Percentiles rank a stretch among this genome's conserved stretches.
Evolutionary conservation across 306 rosid genomes (phyloP).

Genomic region (Leucaena leucocephala): DNA sequence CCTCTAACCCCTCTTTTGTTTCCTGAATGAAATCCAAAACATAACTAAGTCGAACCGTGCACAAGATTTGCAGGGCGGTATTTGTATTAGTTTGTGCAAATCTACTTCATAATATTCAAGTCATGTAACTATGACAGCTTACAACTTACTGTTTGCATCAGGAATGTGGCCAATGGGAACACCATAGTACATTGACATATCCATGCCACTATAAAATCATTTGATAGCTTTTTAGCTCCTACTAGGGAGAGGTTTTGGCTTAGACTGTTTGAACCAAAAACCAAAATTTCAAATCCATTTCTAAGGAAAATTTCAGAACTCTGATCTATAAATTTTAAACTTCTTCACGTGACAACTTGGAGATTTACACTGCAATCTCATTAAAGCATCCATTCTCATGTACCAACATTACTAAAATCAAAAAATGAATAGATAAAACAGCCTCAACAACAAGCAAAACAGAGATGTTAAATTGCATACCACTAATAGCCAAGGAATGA

Average conservation of each 20-base stretch:
- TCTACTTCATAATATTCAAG: not conserved
- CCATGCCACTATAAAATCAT: not conserved
- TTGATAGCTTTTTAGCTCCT: not conserved
- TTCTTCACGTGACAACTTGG: not conserved
- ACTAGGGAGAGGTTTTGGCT: not conserved
- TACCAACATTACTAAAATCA: slow-evolving; percentile 24
- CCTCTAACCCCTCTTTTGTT: not conserved
- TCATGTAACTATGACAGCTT: not conserved
- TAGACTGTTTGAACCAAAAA: not conserved
- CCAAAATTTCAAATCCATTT: not conserved
- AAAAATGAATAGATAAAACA: slow-evolving; percentile 9
- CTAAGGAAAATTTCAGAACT: slow-evolving; percentile 9
- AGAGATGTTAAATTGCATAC: slow-evolving; percentile 48
- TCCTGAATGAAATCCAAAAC: slow-evolving; percentile 4
- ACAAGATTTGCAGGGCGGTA: slow-evolving; percentile 7
- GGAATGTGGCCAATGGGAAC: not conserved
- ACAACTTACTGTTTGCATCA: not conserved
- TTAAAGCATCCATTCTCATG: slow-evolving; percentile 15
- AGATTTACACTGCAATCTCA: slow-evolving; percentile 8
- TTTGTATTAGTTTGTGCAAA: not conserved
- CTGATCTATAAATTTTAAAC: not conserved
- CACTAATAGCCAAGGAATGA: slow-evolving; percentile 83
- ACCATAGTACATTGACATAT: not conserved
- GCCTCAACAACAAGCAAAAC: slow-evolving; percentile 13
- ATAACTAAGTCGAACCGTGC: not conserved